Evolutionary conservation across 225 moss, liverwort and hornwort species (phyloP), one percentile per base, ranked within the genome.

Genomic region (Antitrichia curtipendula): DNA sequence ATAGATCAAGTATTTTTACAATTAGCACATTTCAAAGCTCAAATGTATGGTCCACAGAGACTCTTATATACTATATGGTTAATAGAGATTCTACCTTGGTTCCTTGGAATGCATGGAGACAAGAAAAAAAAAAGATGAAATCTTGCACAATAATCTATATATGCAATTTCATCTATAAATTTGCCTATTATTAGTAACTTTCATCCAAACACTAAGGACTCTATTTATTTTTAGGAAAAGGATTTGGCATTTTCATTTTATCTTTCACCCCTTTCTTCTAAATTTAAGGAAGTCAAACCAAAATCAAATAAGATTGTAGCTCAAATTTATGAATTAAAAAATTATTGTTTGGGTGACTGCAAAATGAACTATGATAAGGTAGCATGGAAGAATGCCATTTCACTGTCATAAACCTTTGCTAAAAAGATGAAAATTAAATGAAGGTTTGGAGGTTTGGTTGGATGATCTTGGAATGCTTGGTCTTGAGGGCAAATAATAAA

Each of bases 341-440:
- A n/a, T 65, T 10, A 0, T 65, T 36, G 11, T 36, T 65, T 65
- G 11, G 11, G 12, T 0, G 4, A 7, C 7, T 2, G 0, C n/a
- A n/a, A n/a, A 66, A 22, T 2, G 3, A 38, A 66, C 12, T 12
- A 22, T 2, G 0, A 3, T n/a, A 16, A 22, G 22, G 12, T 66
- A 21, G 23, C 22, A 22, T n/a, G 20, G 3, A 3, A 0, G 4
- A 66, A 66, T 38, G 4, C 7, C 10, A 22, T 66, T n/a, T 22
- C 12, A 66, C 22, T 12, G 7, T n/a, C 2, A 0, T 0, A n/a
- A n/a, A n/a, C 7, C 22, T 66, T 0, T n/a, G 0, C 0, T 22
- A 2, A 12, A 66, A 66, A 66, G 12, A 12, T 22, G 21, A 38
- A 66, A 66, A n/a, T 66, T n/a, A n/a, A n/a, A 66, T 66, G n/a